These are phyloP conservation scores for Gryganskiella cystojenkinii DNA, from an alignment of 192 early-diverging fungal species.

Conservation along the genomic window DNA sequence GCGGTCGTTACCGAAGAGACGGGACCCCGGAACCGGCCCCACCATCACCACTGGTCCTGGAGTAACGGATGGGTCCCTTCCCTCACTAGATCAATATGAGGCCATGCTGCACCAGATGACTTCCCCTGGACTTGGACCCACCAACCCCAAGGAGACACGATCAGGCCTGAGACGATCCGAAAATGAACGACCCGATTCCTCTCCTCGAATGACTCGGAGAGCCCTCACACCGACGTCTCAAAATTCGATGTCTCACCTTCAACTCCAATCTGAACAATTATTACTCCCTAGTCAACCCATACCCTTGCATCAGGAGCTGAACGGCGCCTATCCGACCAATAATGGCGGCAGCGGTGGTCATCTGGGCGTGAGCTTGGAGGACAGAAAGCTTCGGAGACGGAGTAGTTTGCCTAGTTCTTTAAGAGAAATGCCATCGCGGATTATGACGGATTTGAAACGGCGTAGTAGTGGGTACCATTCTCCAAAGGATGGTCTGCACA, in stretches of 20 bases:
- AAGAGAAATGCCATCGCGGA: conserved; percentile 1
- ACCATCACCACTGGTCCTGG: neutral
- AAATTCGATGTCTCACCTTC: neutral
- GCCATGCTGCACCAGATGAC: conserved; percentile 47
- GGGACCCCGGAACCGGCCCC: conserved; percentile 6
- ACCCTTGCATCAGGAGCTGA: conserved; percentile 3
- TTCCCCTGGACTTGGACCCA: conserved; percentile 3
- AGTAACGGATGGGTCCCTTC: conserved; percentile 5
- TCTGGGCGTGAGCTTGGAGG: neutral
- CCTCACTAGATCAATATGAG: conserved; percentile 41
- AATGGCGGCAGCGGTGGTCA: neutral
- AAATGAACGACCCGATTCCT: conserved; percentile 3
- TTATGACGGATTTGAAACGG: conserved; percentile 3
- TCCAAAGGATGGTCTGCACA: neutral
- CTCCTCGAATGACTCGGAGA: conserved; percentile 8
- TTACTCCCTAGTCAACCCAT: neutral
- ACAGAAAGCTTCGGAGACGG: conserved; percentile 29
- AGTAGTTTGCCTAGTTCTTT: conserved; percentile 39
- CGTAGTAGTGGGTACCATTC: conserved; percentile 17
- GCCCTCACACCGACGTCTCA: conserved; percentile 5
- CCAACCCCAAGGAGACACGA: conserved; percentile 1
- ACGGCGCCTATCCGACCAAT: neutral
- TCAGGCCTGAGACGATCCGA: conserved; percentile 13
- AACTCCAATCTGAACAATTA: too few relatives aligned
- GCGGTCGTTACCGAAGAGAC: conserved; percentile 3